A percentile compares a stretch with the other conserved stretches of the same genome.
Evolutionary conservation across 345 rosid genomes (phyloP).

Genomic region (Brassica juncea): DNA sequence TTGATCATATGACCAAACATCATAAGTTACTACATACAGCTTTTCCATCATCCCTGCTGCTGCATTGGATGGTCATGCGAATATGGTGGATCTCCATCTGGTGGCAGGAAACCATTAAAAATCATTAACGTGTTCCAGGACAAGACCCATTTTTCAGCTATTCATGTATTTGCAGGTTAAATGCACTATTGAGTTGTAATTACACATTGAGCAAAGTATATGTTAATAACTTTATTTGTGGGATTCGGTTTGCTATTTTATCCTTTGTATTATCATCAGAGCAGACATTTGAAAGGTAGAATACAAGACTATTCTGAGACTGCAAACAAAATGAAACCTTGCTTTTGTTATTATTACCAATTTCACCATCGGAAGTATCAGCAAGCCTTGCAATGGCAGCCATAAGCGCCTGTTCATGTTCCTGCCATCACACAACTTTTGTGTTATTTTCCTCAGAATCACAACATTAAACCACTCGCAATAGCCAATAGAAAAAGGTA

Average conservation of each 20-base stretch:
- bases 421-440: conserved; percentile 57
- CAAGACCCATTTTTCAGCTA: not conserved
- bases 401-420: conserved; percentile 89
- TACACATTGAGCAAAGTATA: conserved; percentile 5
- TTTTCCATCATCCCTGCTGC: conserved; percentile 32
- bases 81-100: conserved; percentile 43
- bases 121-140: not conserved
- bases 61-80: conserved; percentile 24
- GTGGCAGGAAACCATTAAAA: not conserved
- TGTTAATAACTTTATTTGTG: not conserved
- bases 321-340: conserved; percentile 19
- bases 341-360: conserved; percentile 64
- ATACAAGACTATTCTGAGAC: not conserved
- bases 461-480: conserved; percentile 6
- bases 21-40: not conserved
- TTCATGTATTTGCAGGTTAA: not conserved
- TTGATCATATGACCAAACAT: not conserved
- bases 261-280: not conserved
- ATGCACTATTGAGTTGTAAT: not conserved
- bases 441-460: not conserved
- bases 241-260: not conserved
- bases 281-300: not conserved
- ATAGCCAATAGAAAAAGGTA: not conserved
- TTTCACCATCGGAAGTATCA: conserved; percentile 92
- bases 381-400: conserved; percentile 90